Evolutionary conservation across 306 rosid genomes (phyloP), one percentile per base, ranked within the genome.

Genomic region (Pterocarpus macrocarpus): DNA sequence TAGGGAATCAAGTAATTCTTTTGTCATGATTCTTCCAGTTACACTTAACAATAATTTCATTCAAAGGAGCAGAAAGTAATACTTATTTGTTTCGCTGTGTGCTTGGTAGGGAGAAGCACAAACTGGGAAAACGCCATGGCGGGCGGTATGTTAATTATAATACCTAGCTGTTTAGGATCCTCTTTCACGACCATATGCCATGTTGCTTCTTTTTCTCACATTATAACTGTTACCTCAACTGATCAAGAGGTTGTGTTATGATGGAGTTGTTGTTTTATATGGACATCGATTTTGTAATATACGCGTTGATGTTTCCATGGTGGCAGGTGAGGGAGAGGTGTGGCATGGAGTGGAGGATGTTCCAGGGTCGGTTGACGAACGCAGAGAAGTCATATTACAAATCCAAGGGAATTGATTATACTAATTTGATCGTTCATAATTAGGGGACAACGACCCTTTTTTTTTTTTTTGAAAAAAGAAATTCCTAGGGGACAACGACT

Each of bases 291-390:
- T 44, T 14, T 5, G 34, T 69, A 56, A 64, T 61, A 12, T 10
- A 64, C 16, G 14, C 44, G 14, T 77, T 85, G 75, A 79, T 57
- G 55, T 41, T 32, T 33, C 7, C 77, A 52, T 79, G 73, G 47
- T 85, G 66, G 50, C 95, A 95, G 99, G 99, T 95, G 69, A 91
- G 94, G 80, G 97, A 95, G 76, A 88, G 99, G 85, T 95, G 99
- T 85, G 89, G 90, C 58, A 93, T 89, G 89, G 99, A 95, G 79
- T 93, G 99, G 99, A 86, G 92, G 8, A 95, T 95, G 96, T 95
- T 95, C 75, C 98, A 90, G 75, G 87, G 82, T 67, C 90, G 98
- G 41, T 73, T 95, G 28, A 76, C 96, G 11, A 91, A 78, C 66
- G 98, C 99, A n/a, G 98, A 93, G 69, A 89, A 30, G 66, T 90